Evolutionary conservation across 192 early-diverging fungal genomes (phyloP).

Genomic region (Geosiphon pyriformis): DNA sequence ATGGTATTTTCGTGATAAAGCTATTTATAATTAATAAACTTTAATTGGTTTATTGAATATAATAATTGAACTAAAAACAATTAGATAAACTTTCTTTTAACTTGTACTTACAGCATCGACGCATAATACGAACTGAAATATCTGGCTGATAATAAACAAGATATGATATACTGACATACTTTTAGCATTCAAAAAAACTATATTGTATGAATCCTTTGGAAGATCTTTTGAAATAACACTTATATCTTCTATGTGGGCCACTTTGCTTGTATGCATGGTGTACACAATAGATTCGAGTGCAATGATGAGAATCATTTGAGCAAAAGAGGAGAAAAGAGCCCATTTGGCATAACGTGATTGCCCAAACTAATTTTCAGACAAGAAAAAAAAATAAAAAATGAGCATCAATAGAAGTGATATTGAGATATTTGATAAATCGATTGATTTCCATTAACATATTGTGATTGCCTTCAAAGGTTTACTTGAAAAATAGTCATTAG

Average conservation of each 20-base stretch:
- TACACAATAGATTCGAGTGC: slow-evolving; percentile 51
- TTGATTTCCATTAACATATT: not conserved
- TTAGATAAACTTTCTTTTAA: too few relatives aligned
- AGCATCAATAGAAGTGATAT: not conserved
- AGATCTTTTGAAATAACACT: not conserved
- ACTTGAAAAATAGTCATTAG: too few relatives aligned
- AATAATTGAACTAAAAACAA: not conserved
- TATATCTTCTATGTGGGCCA: not conserved
- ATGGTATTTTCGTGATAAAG: slow-evolving; percentile 91
- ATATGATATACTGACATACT: slow-evolving; percentile 76
- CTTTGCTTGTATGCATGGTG: slow-evolving; percentile 30
- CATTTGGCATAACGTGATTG: slow-evolving; percentile 36
- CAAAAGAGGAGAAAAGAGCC: slow-evolving; percentile 32
- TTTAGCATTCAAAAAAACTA: slow-evolving; percentile 39
- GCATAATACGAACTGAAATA: slow-evolving; percentile 77
- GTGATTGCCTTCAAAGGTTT: not conserved
- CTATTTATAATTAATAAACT: slow-evolving; percentile 25
- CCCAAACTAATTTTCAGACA: slow-evolving; percentile 23
- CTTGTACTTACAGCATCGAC: slow-evolving; percentile 75
- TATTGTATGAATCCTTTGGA: not conserved
- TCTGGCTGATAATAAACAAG: slow-evolving; percentile 80
- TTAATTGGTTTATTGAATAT: not conserved
- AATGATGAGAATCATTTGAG: slow-evolving; percentile 50
- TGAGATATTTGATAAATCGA: not conserved
- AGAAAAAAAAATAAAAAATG: not conserved